These are phyloP conservation scores for Stephanodiscus minutulus DNA, from an alignment of 108 stramenopile species.

Conservation along the genomic window DNA sequence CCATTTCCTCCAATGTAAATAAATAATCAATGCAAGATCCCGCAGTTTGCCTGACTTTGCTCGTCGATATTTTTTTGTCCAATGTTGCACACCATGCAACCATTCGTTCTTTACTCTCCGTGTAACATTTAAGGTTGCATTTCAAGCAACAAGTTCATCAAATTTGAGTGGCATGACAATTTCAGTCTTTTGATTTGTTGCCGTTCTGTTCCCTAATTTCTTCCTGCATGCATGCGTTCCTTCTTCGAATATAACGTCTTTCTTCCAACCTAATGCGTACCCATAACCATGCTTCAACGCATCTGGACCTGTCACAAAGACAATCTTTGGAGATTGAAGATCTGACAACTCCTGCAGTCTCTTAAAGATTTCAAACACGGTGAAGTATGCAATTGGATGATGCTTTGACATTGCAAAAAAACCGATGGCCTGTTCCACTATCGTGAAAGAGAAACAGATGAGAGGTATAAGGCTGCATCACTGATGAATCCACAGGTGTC, in stretches of 20 bases:
- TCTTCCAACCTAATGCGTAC: constrained; percentile 6
- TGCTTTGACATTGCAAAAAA: neutral
- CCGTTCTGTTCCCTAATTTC: constrained; percentile 12
- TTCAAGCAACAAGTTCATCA: constrained; percentile 12
- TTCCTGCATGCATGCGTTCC: constrained; percentile 15
- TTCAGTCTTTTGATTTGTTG: neutral
- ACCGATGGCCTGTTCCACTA: neutral
- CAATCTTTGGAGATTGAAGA: constrained; percentile 33
- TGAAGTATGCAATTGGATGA: constrained; percentile 41
- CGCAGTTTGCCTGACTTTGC: neutral
- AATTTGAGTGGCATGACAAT: constrained; percentile 6
- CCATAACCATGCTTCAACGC: constrained; percentile 39
- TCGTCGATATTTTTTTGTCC: constrained; percentile 9
- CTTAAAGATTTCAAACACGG: constrained; percentile 37
- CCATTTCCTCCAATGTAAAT: neutral
- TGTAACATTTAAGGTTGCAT: constrained; percentile 28
- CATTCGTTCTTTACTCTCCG: constrained; percentile 21
- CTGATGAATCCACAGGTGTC: too few relatives aligned
- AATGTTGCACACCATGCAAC: constrained; percentile 18
- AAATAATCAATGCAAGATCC: constrained; percentile 16
- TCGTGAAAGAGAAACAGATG: neutral
- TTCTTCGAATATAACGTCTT: constrained; percentile 5
- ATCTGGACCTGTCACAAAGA: constrained; percentile 50
- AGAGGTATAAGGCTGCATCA: constrained; percentile 22
- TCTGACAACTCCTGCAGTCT: constrained; percentile 30